These are phyloP conservation scores for Fomitopsis pinicola DNA, from an alignment of 1,284 basidiomycete species.

Conservation along the genomic window DNA sequence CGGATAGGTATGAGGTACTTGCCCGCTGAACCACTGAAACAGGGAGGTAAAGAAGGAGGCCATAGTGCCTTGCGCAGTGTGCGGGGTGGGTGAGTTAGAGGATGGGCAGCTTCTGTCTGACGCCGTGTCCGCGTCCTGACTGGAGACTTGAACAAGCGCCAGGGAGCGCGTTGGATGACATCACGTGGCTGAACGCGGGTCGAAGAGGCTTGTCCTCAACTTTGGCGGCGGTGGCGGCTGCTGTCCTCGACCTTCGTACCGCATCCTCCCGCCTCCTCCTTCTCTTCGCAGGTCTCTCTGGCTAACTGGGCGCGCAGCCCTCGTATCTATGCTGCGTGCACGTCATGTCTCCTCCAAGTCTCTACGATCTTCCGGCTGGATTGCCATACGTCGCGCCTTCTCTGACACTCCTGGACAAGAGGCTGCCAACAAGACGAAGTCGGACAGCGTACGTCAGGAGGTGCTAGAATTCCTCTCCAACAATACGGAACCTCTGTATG, in stretches of 20 bases:
- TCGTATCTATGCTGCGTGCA: not conserved
- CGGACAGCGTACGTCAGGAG: not conserved
- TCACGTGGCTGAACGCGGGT: no score
- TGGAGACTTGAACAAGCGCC: not conserved
- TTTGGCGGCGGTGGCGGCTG: not conserved
- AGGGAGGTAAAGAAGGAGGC: constrained; percentile 62
- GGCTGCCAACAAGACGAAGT: not conserved
- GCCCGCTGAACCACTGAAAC: constrained; percentile 68
- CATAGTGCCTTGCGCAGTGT: constrained; percentile 34
- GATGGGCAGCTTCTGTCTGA: not conserved
- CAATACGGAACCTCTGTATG: no score
- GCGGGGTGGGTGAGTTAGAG: not conserved
- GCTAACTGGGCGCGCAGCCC: not conserved
- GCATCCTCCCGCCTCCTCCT: no score
- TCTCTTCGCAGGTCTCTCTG: no score
- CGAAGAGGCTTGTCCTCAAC: no score
- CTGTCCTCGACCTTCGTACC: not conserved
- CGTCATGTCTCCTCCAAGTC: not conserved
- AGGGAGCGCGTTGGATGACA: no score
- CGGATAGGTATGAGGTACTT: constrained; percentile 12
- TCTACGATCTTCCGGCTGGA: not conserved
- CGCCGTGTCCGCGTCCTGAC: not conserved
- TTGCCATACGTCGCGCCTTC: not conserved
- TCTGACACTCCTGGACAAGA: not conserved
- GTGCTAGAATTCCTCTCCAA: no score